Base-by-base conservation (phyloP, 257 asterid genomes). In the Gentiana straminea region DNA sequence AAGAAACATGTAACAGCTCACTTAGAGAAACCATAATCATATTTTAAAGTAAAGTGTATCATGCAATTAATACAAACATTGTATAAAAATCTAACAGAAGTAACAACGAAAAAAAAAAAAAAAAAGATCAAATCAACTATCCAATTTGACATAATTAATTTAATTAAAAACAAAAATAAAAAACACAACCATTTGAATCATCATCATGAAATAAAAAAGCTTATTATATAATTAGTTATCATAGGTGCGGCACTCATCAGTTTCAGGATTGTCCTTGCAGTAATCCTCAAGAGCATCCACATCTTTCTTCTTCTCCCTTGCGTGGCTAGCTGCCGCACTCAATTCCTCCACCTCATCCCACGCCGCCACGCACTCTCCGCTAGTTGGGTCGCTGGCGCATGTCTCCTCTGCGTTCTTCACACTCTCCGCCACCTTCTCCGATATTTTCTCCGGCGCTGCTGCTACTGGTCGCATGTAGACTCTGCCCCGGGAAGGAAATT, bases 301-400 rank as follows among this genome's bases (percentile, higher is more conserved):
- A 6, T 63, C 70, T 76, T 87, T 84, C 58, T 51, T 56, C 84
- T 61, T 78, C 75, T 87, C 98, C 91, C 84, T 66, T 0, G 95
- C 94, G 54, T 91, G 89, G 71, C 98, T 79, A 13, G 85, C 94
- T 9, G 97, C 97, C 24, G 97, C 97, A 61, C 97, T 87, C 75
- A 89, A 90, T 85, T 91, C 98, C 92, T 91, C 98, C 79, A 91
- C 98, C 75, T 78, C 97, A 62, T 91, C 97, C 98, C 98, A 91
- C 12, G 95, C 93, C 33, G 98, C 98, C 46, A 78, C 95, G 73
- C 98, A 91, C 84, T 91, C 95, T 12, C 94, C 95, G 74, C 85
- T 75, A 1, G 50, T 76, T 0, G 95, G 86, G 55, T 87, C 75
- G 1, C 63, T 88, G 44, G 74, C 44, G 73, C 95, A 87, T 1